Percentiles rank a stretch among this genome's conserved stretches.
phyloP scores from a whole-genome alignment of 768 basidiomycete genomes.

The Leucosporidium yakuticum region DNA sequence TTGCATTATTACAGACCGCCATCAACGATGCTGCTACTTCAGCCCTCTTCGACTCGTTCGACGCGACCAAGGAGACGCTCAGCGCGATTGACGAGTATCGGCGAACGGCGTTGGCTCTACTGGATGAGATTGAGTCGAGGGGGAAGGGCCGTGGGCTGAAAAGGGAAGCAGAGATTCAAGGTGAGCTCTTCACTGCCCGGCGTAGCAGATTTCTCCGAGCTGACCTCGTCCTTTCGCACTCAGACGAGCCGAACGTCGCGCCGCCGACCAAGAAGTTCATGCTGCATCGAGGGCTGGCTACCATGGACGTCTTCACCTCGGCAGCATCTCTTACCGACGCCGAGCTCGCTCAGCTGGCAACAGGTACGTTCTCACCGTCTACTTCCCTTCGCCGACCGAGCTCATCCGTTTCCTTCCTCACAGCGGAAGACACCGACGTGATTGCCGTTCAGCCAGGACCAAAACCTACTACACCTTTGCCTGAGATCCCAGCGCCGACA shows the following conservation, averaged over 20 bases:
- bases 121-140: conserved; percentile 6
- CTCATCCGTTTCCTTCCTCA: neutral
- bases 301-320: neutral
- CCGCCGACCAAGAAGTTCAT: conserved; percentile 5
- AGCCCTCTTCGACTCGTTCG: too few relatives aligned
- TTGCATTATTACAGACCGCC: too few relatives aligned
- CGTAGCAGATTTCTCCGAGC: too few relatives aligned
- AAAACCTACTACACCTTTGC: neutral
- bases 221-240: too few relatives aligned
- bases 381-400: neutral
- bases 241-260: neutral
- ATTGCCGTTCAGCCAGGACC: neutral
- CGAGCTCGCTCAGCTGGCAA: neutral
- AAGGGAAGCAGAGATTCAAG: neutral
- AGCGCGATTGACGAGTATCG: too few relatives aligned
- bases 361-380: neutral
- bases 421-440: conserved; percentile 17
- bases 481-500: neutral
- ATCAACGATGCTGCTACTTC: too few relatives aligned
- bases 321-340: neutral
- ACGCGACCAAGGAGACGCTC: too few relatives aligned
- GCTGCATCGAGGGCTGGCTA: conserved; percentile 5
- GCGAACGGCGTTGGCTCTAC: neutral
- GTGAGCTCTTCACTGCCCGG: too few relatives aligned
- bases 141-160: neutral